Evolutionary conservation across 371 early-diverging fungal species (phyloP), one percentile per base, ranked within the genome.

Genomic region (Lichtheimia ornata): DNA sequence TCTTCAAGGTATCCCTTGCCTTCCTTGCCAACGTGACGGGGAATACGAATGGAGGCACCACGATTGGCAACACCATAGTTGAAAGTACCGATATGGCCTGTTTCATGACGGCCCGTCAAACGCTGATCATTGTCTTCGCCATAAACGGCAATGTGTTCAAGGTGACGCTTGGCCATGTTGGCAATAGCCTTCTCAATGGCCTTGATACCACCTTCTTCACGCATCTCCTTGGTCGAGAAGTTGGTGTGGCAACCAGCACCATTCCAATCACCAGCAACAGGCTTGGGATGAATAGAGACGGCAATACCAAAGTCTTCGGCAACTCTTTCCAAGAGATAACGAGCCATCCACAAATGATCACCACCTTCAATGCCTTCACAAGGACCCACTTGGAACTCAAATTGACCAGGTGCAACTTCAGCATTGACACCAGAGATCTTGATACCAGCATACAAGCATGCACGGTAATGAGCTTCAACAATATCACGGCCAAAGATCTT

Each of bases 401-500:
- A 81, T 71, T 81, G 79, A 43, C 72, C 74, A 43, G 81, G 81
- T 55, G 75, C 77, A 51, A 80, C 83, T 66, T 82, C 81, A 44
- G 53, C 45, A 54, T 64, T 64, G 40, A 64, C 55, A 53, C 64
- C 64, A 30, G 77, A 74, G 58, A 81, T 76, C 44, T 70, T 79
- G 42, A 83, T 65, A 54, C 84, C 84, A 44, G 84, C 77, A 52
- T 72, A 83, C 51, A 84, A 59, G 63, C 86, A 85, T 5, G 84
- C 83, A 63, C 81, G 69, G 66, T 82, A 85, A 64, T 85, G 85
- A 17, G 85, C 84, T 53, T 85, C 85, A 25, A 83, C 71, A 20
- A 85, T 70, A 57, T 85, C 85, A 67, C 86, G 74, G 13, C 86
- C 86, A 63, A 76, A 82, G 41, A 81, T 70, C 61, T 53, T 73